Percentiles rank a stretch among this genome's conserved stretches.
Evolutionary conservation across 345 rosid species (phyloP).

Genomic region (Aethionema arabicum): DNA sequence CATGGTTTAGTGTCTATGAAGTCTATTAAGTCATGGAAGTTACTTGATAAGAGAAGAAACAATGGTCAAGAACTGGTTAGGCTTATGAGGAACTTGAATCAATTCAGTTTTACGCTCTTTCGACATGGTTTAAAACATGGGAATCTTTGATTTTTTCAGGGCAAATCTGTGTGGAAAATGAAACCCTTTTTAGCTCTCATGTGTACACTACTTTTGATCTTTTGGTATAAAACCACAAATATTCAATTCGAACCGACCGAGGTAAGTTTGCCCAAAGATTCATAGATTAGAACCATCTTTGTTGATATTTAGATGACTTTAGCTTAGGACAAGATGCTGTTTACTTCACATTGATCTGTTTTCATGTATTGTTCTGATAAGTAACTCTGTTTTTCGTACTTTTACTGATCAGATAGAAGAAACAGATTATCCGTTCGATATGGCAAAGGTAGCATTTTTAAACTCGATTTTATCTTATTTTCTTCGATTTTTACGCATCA

Average conservation of each 20-base stretch:
- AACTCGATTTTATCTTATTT: not conserved
- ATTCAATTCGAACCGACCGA: constrained; percentile 70
- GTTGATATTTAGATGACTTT: not conserved
- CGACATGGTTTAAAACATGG: not conserved
- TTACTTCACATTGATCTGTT: not conserved
- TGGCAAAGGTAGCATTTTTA: constrained; percentile 47
- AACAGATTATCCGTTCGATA: constrained; percentile 52
- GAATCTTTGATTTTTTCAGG: constrained; percentile 42
- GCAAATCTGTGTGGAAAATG: constrained; percentile 64
- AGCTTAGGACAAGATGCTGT: too few relatives aligned
- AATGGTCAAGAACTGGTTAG: constrained; percentile 65
- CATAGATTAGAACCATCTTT: not conserved
- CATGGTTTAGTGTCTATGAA: constrained; percentile 59
- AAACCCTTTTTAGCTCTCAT: constrained; percentile 71
- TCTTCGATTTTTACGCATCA: not conserved
- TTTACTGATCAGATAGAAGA: constrained; percentile 59
- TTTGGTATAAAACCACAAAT: constrained; percentile 78
- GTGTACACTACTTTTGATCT: constrained; percentile 70
- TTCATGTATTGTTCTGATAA: constrained; percentile 9
- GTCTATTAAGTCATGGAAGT: constrained; percentile 62
- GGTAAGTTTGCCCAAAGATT: constrained; percentile 40
- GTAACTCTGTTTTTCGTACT: constrained; percentile 13
- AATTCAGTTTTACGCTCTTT: constrained; percentile 4
- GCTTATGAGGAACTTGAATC: not conserved
- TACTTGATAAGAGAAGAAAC: constrained; percentile 50